Conservation (phyloP, 2,329 filamentous ascomycete genomes). For the Cercospora brassicicola region DNA sequence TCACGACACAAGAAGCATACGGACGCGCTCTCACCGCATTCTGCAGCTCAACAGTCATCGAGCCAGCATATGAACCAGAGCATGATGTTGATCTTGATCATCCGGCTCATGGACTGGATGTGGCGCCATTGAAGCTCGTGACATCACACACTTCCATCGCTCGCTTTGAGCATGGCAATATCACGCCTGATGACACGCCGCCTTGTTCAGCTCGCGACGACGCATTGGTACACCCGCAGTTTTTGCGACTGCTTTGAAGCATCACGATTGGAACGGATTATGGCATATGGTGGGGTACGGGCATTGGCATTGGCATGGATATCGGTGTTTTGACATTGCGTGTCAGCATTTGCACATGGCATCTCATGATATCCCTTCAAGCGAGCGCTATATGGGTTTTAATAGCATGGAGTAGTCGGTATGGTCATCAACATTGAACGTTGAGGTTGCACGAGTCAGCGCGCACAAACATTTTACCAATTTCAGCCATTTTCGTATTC, state of each 20-base stretch:
- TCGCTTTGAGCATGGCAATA: slow-evolving; percentile 3
- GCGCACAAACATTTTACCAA: background rate
- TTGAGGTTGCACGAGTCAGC: background rate
- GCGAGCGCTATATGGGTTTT: background rate
- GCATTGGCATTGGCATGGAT: background rate
- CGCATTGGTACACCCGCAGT: background rate
- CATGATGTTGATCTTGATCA: background rate
- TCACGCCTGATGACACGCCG: background rate
- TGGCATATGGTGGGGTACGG: background rate
- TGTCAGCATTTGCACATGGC: background rate
- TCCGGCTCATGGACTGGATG: background rate
- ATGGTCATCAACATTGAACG: background rate
- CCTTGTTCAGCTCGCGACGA: background rate
- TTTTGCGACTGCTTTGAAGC: background rate
- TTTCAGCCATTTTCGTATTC: background rate
- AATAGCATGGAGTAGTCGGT: background rate
- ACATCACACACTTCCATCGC: background rate
- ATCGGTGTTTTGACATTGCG: background rate
- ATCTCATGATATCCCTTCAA: background rate
- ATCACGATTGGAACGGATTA: background rate
- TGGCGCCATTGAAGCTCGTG: slow-evolving; percentile 1
- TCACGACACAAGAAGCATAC: slow-evolving; percentile 21
- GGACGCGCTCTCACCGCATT: slow-evolving; percentile 11
- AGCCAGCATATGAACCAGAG: background rate
- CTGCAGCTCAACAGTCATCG: slow-evolving; percentile 5